Percentiles rank a stretch among this genome's conserved stretches.
Evolutionary conservation across 176 grass and related monocot genomes (phyloP).

Genomic region (Aegilops sharonensis): DNA sequence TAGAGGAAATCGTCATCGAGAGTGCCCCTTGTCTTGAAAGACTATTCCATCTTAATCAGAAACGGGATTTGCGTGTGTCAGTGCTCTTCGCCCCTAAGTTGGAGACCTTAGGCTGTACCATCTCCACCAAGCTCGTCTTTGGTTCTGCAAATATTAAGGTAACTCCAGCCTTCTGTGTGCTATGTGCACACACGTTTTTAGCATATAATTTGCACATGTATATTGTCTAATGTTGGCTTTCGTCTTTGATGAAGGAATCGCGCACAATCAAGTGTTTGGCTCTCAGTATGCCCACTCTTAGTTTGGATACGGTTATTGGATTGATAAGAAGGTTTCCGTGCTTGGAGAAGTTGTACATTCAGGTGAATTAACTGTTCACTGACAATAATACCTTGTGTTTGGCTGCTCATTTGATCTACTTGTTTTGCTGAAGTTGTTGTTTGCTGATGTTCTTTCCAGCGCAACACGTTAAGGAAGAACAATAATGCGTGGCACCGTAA

Average conservation of each 20-base stretch:
- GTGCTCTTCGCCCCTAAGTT: neutral
- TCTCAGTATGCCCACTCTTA: neutral
- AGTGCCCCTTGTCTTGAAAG: neutral
- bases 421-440: no score
- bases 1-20: neutral
- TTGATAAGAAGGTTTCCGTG: neutral
- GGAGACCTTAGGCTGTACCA: neutral
- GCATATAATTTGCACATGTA: neutral
- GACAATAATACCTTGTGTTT: no score
- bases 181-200: no score
- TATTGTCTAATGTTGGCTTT: neutral
- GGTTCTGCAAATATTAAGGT: neutral
- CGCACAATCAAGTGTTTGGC: neutral
- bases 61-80: neutral
- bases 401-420: no score
- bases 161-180: neutral
- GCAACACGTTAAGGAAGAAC: neutral
- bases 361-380: neutral
- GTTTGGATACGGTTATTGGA: neutral
- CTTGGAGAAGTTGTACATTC: constrained; percentile 10
- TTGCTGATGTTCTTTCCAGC: neutral
- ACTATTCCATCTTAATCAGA: neutral
- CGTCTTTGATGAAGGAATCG: neutral
- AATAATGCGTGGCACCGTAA: neutral
- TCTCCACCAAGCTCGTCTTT: neutral